Percentiles rank a stretch among this genome's conserved stretches.
Conservation (phyloP, 2,329 filamentous ascomycete genomes). For the Penicillium sp. region DNA sequence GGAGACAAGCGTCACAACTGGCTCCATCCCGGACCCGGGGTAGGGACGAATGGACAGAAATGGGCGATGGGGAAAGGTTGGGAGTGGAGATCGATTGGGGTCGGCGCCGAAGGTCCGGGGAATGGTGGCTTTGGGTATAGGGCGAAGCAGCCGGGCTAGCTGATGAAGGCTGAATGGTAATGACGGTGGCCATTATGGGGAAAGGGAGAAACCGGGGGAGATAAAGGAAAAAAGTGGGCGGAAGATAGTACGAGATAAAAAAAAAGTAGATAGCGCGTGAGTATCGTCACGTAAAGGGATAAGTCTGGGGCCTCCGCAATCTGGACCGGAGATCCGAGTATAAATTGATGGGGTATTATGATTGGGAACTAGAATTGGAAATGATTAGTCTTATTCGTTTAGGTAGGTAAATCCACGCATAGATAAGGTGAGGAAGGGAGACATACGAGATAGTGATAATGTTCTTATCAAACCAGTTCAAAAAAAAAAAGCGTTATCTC, state of each 20-base stretch:
- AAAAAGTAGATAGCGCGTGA: conserved; percentile 13
- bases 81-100: conserved; percentile 23
- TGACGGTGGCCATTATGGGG: conserved; percentile 39
- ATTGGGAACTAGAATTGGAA: background rate
- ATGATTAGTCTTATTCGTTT: conserved; percentile 2
- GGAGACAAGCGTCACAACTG: conserved; percentile 45
- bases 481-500: conserved; percentile 16
- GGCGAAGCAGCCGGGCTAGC: conserved; percentile 24
- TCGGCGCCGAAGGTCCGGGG: conserved; percentile 26
- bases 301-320: conserved; percentile 9
- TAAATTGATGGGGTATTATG: background rate
- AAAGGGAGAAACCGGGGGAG: background rate
- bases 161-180: conserved; percentile 42
- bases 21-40: conserved; percentile 39
- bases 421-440: background rate
- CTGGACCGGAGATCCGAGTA: background rate
- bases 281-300: conserved; percentile 18
- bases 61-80: conserved; percentile 25
- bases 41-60: conserved; percentile 23
- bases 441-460: conserved; percentile 20
- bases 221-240: conserved; percentile 1
- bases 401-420: background rate
- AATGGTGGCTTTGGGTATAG: conserved; percentile 27
- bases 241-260: conserved; percentile 11
- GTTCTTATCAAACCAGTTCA: background rate